These are phyloP conservation scores for Orobanche coerulescens DNA, from an alignment of 257 asterid genomes.

Conservation along the genomic window DNA sequence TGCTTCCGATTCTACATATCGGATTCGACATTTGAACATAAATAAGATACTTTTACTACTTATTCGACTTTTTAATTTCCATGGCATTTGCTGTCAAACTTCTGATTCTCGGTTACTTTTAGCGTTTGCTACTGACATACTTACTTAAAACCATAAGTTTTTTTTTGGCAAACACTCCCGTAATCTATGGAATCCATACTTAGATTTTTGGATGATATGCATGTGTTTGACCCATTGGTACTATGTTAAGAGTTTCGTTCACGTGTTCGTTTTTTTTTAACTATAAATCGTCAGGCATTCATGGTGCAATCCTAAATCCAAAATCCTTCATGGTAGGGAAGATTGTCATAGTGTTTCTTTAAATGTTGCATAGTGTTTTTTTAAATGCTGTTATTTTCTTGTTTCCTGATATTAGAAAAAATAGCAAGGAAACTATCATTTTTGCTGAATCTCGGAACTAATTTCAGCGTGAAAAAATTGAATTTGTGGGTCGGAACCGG, in stretches of 20 bases:
- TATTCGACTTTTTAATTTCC: too few relatives aligned
- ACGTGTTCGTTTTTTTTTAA: too few relatives aligned
- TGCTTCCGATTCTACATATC: background rate
- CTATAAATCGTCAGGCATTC: too few relatives aligned
- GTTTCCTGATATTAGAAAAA: constrained; percentile 12
- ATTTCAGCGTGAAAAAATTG: constrained; percentile 24
- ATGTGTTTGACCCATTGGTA: constrained; percentile 30
- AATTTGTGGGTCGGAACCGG: constrained; percentile 16
- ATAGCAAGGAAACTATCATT: too few relatives aligned
- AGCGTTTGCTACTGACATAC: background rate
- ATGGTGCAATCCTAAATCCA: too few relatives aligned
- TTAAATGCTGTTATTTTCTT: constrained; percentile 17
- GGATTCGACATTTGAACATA: background rate
- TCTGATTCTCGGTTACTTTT: background rate
- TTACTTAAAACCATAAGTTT: too few relatives aligned
- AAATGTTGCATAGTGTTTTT: constrained; percentile 14
- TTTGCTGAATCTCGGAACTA: constrained; percentile 18
- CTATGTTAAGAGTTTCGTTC: too few relatives aligned
- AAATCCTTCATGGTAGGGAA: too few relatives aligned
- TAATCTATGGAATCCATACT: constrained; percentile 32
- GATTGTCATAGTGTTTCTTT: too few relatives aligned
- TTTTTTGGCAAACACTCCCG: too few relatives aligned
- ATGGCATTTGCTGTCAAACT: too few relatives aligned
- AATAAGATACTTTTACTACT: background rate
- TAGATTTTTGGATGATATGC: constrained; percentile 34